Percentiles rank a stretch among this genome's conserved stretches.
Conservation (phyloP, 805 yeast species). For the Ogataea parapolymorpha region DNA sequence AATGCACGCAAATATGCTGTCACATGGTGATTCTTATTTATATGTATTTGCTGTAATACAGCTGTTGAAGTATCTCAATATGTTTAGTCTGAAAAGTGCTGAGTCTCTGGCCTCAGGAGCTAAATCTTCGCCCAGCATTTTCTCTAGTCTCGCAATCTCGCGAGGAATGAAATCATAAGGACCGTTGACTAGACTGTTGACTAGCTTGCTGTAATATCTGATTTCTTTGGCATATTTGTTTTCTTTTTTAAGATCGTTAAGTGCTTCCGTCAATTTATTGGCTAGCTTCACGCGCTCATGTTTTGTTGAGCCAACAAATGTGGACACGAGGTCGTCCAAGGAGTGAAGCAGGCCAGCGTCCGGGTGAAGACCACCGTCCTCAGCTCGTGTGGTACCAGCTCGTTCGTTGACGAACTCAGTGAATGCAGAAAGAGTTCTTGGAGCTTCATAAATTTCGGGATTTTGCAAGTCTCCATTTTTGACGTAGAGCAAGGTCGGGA, state of each 20-base stretch:
- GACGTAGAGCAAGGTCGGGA: constrained; percentile 57
- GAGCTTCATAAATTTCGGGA: constrained; percentile 37
- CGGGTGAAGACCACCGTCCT: constrained; percentile 38
- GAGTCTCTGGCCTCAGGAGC: constrained; percentile 45
- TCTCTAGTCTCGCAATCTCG: constrained; percentile 46
- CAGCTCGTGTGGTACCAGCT: constrained; percentile 38
- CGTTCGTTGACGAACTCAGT: constrained; percentile 47
- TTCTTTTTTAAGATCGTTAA: constrained; percentile 32
- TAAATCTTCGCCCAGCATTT: constrained; percentile 39
- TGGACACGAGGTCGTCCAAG: constrained; percentile 30
- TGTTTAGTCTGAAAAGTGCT: constrained; percentile 49
- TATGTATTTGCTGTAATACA: constrained; percentile 14
- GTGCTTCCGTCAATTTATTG: constrained; percentile 36
- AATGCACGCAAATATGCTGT: constrained; percentile 51
- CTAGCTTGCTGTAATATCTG: constrained; percentile 47
- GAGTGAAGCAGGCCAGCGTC: constrained; percentile 40
- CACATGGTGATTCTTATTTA: constrained; percentile 33
- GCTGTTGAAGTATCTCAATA: constrained; percentile 37
- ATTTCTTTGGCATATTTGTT: constrained; percentile 23
- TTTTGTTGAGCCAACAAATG: constrained; percentile 31
- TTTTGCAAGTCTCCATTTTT: constrained; percentile 35
- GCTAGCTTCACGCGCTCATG: constrained; percentile 25
- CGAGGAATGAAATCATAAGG: constrained; percentile 39
- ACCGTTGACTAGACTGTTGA: constrained; percentile 44
- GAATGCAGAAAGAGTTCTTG: constrained; percentile 45